Evolutionary conservation across 2,329 filamentous ascomycete genomes (phyloP).

Genomic region (Paramyrothecium roridum): DNA sequence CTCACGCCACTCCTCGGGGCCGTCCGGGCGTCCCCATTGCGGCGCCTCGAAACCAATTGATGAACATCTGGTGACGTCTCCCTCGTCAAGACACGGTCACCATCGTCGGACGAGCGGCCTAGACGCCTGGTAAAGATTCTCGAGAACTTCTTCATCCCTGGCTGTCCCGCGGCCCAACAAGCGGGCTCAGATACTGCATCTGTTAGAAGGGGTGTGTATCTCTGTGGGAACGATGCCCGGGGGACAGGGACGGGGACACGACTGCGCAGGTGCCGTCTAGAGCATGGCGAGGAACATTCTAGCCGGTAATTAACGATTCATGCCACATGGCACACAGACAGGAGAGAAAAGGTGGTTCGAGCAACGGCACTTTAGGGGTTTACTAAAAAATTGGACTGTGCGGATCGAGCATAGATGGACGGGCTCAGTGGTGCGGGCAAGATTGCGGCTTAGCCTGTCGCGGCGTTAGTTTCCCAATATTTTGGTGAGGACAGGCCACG

Average conservation of each 20-base stretch:
- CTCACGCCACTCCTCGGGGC: conserved; percentile 22
- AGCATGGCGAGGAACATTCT: too few relatives aligned
- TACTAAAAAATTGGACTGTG: neutral
- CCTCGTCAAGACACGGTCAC: conserved; percentile 12
- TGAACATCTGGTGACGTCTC: conserved; percentile 27
- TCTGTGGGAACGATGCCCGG: neutral
- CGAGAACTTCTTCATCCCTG: conserved; percentile 32
- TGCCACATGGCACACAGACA: neutral
- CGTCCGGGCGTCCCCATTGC: conserved; percentile 13
- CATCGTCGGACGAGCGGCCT: conserved; percentile 15
- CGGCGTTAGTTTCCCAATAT: neutral
- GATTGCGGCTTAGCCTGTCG: neutral
- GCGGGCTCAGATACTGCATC: neutral
- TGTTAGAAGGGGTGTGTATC: neutral
- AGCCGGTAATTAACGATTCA: too few relatives aligned
- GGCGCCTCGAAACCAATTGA: conserved; percentile 27
- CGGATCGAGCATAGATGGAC: neutral
- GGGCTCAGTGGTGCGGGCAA: conserved; percentile 1
- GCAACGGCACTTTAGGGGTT: neutral
- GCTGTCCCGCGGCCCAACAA: conserved; percentile 8
- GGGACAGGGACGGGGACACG: too few relatives aligned
- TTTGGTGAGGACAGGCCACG: neutral
- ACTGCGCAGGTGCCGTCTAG: too few relatives aligned
- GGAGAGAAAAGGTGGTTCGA: neutral
- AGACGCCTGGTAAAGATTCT: conserved; percentile 30